Base-by-base conservation (phyloP, 2,329 filamentous ascomycete genomes). In the Aspergillus brasiliensis region DNA sequence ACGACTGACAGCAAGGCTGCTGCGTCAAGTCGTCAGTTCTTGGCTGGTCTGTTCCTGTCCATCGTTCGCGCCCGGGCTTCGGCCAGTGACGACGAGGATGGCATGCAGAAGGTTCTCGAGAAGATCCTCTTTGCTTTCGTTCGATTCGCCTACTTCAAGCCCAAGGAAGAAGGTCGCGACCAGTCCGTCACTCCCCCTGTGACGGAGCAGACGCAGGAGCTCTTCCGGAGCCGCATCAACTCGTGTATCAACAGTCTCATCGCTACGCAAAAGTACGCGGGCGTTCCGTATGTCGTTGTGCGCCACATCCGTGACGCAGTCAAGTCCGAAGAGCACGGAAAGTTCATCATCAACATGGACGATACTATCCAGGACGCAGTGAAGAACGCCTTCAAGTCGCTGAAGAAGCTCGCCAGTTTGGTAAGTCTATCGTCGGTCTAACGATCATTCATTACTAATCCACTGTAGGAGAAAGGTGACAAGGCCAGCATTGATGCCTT, bases 401-500 rank as follows among this genome's bases (percentile, higher is more conserved):
- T 81, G 48, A 73, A 72, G 60, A 72, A 71, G 51, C 66, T 73
- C 25, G 69, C 75, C 62, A 72, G 78, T 67, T 71, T 74, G 72
- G 76, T 77, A 63, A 51, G 62, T 51, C 15, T 5, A 5, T 2
- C 42, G n/a, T 44, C 15, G 8, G 6, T n/a, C 3, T 11, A 21
- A 11, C 34, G 5, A 23, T 6, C 10, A 0, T 57, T 13, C 19
- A 42, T 31, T 38, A 46, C 64, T 71, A 64, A 72, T 58, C 13
- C 82, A 56, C 80, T 85, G 62, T 75, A 83, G 67, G 73, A 81
- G 46, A 80, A 81, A 28, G 85, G 69, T 23, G 67, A 72, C 51
- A 62, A 61, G 21, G 66, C 71, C 2, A 71, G 71, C 55, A 80
- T 80, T 15, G 86, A 87, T 61, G 90, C 91, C 0, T 84, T 97